phyloP scores from a whole-genome alignment of 768 basidiomycete genomes.

The Suillus placidus region DNA sequence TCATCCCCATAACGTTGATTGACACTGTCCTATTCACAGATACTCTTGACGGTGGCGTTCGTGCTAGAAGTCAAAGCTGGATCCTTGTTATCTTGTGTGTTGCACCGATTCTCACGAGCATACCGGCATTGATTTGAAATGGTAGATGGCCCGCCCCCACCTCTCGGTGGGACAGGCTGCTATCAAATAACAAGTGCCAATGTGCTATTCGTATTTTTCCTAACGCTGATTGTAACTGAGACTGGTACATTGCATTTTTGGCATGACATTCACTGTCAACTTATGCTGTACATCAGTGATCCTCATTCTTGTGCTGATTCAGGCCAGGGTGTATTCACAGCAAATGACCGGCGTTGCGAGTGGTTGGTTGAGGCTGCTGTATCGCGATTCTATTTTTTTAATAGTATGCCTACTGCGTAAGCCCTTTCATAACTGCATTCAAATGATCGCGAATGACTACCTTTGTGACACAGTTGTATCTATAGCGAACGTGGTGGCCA shows the following conservation, averaged over 20 bases:
- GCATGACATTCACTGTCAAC: neutral
- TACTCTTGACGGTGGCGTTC: conserved; percentile 3
- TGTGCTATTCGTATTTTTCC: neutral
- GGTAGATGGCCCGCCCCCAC: conserved; percentile 10
- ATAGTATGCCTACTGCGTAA: conserved; percentile 7
- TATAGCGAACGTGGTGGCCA: neutral
- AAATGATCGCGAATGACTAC: neutral
- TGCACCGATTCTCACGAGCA: neutral
- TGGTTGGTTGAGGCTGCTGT: conserved; percentile 1
- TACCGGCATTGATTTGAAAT: neutral
- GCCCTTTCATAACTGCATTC: neutral
- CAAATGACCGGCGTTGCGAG: neutral
- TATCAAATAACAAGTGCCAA: neutral
- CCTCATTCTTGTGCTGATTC: conserved; percentile 2
- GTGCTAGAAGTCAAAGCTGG: conserved; percentile 5
- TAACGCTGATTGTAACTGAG: conserved; percentile 2
- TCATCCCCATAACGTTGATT: neutral
- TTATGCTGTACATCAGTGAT: neutral
- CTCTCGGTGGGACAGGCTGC: neutral
- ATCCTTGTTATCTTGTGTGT: conserved; percentile 3
- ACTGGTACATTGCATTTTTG: neutral
- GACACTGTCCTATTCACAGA: neutral
- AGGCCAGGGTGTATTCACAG: neutral
- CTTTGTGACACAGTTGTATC: conserved; percentile 4
- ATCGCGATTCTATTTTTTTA: conserved; percentile 8